These are phyloP conservation scores for Grammothele lineata DNA, from an alignment of 768 basidiomycete genomes.

Conservation along the genomic window DNA sequence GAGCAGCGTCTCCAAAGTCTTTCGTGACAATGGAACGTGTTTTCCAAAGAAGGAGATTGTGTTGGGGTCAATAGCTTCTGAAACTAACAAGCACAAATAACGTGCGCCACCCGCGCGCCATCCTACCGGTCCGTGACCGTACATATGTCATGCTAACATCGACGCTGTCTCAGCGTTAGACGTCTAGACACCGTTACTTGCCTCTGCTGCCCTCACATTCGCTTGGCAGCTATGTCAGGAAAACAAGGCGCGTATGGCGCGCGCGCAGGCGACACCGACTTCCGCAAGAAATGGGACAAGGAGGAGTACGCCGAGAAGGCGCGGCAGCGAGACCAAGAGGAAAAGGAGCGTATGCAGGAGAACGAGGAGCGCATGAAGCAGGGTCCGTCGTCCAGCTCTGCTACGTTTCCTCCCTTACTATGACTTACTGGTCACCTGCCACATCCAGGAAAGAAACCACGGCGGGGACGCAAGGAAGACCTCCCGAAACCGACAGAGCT, in stretches of 20 bases:
- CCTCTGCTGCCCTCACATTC: no score
- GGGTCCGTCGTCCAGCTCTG: conserved; percentile 43
- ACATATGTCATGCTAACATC: no score
- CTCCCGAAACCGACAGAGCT: conserved; percentile 91
- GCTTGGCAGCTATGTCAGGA: conserved; percentile 15
- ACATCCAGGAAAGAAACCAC: conserved; percentile 72
- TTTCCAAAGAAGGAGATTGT: no score
- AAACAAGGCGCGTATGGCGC: conserved; percentile 30
- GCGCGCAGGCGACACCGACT: conserved; percentile 60
- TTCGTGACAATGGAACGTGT: no score
- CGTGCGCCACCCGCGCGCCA: no score
- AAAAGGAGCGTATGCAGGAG: conserved; percentile 78
- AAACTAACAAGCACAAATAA: no score
- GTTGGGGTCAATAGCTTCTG: no score
- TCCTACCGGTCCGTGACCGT: no score
- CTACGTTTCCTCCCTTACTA: not conserved
- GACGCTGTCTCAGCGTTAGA: no score
- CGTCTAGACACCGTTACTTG: no score
- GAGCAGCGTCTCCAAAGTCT: no score
- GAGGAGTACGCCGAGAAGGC: conserved; percentile 86
- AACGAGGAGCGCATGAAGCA: conserved; percentile 82
- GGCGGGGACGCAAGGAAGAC: conserved; percentile 65
- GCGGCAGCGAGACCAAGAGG: conserved; percentile 74
- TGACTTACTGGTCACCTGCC: no score
- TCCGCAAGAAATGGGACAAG: conserved; percentile 92